Conservation (phyloP, 805 yeast species). For the Candida suzukii region DNA sequence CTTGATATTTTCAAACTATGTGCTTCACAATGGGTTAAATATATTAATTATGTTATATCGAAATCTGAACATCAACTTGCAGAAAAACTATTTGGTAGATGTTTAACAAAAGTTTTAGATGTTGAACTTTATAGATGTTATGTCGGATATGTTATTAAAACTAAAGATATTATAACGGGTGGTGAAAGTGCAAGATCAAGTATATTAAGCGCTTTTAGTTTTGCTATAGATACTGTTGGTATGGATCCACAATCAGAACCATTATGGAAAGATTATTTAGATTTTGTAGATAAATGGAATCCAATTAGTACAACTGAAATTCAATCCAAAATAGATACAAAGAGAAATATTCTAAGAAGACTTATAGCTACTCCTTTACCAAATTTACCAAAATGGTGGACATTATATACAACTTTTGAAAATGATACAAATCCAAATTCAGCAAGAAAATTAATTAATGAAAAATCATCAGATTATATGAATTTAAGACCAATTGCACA, state of each 20-base stretch:
- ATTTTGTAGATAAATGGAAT: constrained; percentile 69
- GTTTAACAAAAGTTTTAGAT: constrained; percentile 55
- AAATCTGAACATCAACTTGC: constrained; percentile 59
- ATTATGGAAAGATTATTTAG: constrained; percentile 80
- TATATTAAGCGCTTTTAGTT: constrained; percentile 76
- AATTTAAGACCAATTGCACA: constrained; percentile 70
- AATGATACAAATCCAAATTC: constrained; percentile 65
- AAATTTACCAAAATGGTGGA: constrained; percentile 74
- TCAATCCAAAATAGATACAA: constrained; percentile 70
- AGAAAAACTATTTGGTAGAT: constrained; percentile 57
- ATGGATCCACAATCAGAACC: constrained; percentile 63
- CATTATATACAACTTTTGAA: constrained; percentile 77
- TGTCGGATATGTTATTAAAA: constrained; percentile 67
- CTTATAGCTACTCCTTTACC: constrained; percentile 71
- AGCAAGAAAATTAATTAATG: constrained; percentile 80
- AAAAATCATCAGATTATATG: constrained; percentile 80
- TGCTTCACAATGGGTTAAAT: constrained; percentile 68
- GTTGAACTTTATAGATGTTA: constrained; percentile 73
- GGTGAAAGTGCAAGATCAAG: constrained; percentile 73
- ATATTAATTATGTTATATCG: constrained; percentile 56
- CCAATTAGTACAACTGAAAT: constrained; percentile 80
- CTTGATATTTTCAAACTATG: constrained; percentile 60
- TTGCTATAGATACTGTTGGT: constrained; percentile 74
- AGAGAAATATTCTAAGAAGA: constrained; percentile 64
- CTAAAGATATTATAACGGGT: constrained; percentile 65